These are phyloP conservation scores for Fusarium chaquense DNA, from an alignment of 2,329 filamentous ascomycete species.

Conservation along the genomic window DNA sequence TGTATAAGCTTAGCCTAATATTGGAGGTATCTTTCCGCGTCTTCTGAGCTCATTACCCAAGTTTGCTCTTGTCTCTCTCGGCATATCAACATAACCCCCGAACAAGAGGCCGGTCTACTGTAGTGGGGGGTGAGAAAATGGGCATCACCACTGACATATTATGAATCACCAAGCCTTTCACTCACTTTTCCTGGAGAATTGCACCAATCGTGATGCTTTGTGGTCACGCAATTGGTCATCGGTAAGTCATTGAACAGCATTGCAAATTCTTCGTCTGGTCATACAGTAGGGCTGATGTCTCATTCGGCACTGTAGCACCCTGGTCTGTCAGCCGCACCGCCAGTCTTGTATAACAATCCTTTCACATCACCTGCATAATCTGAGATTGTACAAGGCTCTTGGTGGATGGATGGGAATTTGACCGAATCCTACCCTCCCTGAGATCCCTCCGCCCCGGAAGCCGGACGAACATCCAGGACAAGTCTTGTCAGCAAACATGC, in stretches of 20 bases:
- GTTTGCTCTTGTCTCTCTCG: not conserved
- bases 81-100: too few relatives aligned
- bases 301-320: not conserved
- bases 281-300: constrained; percentile 2
- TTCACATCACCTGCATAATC: constrained; percentile 1
- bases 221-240: not conserved
- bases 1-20: not conserved
- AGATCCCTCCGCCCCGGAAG: not conserved
- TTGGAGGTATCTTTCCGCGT: too few relatives aligned
- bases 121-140: not conserved
- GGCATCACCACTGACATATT: not conserved
- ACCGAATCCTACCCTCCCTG: not conserved
- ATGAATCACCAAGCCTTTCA: not conserved
- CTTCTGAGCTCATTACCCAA: not conserved
- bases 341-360: not conserved
- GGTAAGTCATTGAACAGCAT: not conserved
- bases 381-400: not conserved
- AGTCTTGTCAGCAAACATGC: not conserved
- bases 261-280: not conserved
- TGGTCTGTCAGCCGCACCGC: not conserved
- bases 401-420: not conserved
- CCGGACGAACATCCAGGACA: not conserved
- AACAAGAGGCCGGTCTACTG: not conserved
- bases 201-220: not conserved
- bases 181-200: not conserved